phyloP scores from a whole-genome alignment of 257 asterid genomes.

The Verbascum thapsus region DNA sequence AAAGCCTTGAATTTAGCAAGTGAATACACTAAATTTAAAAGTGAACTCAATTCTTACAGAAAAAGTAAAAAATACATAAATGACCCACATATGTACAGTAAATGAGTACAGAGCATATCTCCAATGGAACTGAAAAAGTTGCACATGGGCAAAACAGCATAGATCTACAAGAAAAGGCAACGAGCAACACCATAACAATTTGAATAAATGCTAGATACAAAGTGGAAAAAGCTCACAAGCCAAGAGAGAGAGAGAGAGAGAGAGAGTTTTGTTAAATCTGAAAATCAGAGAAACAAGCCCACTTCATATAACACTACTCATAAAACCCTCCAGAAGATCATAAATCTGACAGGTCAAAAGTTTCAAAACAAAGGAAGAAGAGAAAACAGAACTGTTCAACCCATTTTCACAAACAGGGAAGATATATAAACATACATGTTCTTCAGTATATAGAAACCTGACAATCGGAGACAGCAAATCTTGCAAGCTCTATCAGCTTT shows the following conservation, averaged over 20 bases:
- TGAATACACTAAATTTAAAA: background rate
- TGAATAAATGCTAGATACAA: conserved; percentile 15
- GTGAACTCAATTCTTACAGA: conserved; percentile 11
- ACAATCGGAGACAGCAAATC: conserved; percentile 23
- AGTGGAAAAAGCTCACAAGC: no score
- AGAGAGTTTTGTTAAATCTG: conserved; percentile 24
- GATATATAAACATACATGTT: background rate
- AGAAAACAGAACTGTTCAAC: background rate
- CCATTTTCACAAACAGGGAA: background rate
- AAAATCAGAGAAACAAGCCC: conserved; percentile 10
- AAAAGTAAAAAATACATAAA: background rate
- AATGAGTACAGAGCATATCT: background rate
- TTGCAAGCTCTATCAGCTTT: conserved; percentile 29
- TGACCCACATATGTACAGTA: background rate
- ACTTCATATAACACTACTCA: background rate
- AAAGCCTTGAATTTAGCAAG: conserved; percentile 1
- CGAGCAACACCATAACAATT: no score
- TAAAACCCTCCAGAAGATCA: background rate
- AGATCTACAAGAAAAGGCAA: conserved; percentile 35
- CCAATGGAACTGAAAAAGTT: background rate
- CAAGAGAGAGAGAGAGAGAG: no score
- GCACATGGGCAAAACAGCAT: conserved; percentile 11
- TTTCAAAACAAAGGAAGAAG: background rate
- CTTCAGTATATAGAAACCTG: conserved; percentile 35
- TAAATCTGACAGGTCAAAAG: background rate